Conservation (phyloP, 768 basidiomycete genomes). For the Lentinula guzmanii region DNA sequence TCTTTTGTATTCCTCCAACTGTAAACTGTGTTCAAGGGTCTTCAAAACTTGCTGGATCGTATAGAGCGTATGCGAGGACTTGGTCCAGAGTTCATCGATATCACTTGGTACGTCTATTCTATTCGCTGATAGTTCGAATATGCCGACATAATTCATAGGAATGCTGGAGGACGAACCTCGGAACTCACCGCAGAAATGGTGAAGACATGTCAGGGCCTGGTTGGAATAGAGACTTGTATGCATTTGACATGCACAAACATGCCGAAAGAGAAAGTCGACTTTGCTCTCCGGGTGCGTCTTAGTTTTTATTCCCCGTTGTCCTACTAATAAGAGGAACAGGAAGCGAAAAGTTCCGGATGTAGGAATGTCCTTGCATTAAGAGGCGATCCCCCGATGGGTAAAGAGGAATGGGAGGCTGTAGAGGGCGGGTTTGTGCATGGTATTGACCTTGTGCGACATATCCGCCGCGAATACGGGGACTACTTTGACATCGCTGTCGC, state of each 20-base stretch:
- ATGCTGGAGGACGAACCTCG: constrained; percentile 93
- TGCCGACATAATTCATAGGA: constrained; percentile 44
- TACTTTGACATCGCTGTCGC: constrained; percentile 95
- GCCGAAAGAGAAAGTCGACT: constrained; percentile 93
- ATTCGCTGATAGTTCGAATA: background rate
- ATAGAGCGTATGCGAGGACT: constrained; percentile 96
- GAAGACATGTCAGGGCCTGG: constrained; percentile 86
- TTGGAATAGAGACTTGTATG: constrained; percentile 97
- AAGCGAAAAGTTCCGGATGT: constrained; percentile 85
- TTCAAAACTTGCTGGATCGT: constrained; percentile 95
- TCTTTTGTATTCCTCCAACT: background rate
- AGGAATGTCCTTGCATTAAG: constrained; percentile 91
- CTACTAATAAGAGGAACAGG: constrained; percentile 36
- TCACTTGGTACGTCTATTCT: constrained; percentile 67
- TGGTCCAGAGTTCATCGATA: constrained; percentile 97
- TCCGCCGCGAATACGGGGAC: constrained; percentile 75
- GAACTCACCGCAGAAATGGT: constrained; percentile 92
- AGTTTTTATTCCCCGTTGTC: background rate
- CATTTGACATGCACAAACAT: constrained; percentile 99
- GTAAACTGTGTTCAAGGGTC: constrained; percentile 42
- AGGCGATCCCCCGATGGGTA: constrained; percentile 86
- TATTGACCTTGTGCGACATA: constrained; percentile 87
- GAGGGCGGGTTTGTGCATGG: constrained; percentile 89
- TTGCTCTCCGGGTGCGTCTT: constrained; percentile 70
- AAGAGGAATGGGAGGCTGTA: constrained; percentile 88